These are phyloP conservation scores for Globisporangium megalacanthum DNA, from an alignment of 352 stramenopile genomes.

Conservation along the genomic window DNA sequence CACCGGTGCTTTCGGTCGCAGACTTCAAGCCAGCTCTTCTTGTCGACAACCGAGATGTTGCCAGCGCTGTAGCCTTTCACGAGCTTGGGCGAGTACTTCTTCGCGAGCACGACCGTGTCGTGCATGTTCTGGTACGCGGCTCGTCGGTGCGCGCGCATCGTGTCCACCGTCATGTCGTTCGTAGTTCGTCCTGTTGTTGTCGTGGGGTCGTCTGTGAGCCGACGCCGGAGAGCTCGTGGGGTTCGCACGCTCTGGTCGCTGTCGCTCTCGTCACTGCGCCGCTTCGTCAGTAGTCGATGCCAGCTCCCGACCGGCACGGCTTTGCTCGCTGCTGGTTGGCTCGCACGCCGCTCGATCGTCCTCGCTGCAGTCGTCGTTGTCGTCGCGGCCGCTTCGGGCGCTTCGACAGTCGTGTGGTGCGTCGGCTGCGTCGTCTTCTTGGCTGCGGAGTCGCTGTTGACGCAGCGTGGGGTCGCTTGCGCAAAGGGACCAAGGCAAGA, in stretches of 20 bases:
- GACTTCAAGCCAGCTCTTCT: conserved; percentile 88
- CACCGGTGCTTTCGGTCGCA: conserved; percentile 84
- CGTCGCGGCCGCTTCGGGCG: neutral
- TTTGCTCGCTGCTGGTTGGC: conserved; percentile 4
- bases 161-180: conserved; percentile 55
- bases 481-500: conserved; percentile 13
- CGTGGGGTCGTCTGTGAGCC: conserved; percentile 23
- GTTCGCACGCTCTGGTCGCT: conserved; percentile 22
- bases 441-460: too few species aligned
- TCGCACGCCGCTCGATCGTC: conserved; percentile 1
- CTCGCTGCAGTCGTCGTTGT: neutral
- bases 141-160: conserved; percentile 71
- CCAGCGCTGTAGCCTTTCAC: conserved; percentile 85
- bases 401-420: too few species aligned
- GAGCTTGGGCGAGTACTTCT: conserved; percentile 86
- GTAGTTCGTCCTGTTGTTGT: neutral
- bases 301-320: conserved; percentile 24
- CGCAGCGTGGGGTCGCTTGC: neutral
- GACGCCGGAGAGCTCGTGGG: conserved; percentile 36
- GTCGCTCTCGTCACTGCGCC: conserved; percentile 42
- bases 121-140: conserved; percentile 85
- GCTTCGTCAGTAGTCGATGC: conserved; percentile 24
- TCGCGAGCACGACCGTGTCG: conserved; percentile 84
- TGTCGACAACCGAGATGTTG: conserved; percentile 90
- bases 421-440: too few species aligned